Base-by-base conservation (phyloP, 2,329 filamentous ascomycete species). In the Epichloe sibirici region DNA sequence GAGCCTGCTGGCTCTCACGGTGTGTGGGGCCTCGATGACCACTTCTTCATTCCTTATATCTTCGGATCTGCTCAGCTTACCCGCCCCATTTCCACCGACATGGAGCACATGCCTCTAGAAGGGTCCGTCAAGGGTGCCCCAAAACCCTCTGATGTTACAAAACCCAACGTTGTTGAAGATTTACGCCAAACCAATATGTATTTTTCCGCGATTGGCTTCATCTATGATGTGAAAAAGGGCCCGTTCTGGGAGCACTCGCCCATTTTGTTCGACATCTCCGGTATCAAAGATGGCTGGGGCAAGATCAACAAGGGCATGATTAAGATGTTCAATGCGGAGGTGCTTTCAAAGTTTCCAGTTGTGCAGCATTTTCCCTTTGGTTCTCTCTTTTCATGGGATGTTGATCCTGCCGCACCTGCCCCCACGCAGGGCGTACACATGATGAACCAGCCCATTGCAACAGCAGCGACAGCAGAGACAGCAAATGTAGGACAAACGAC, bases 251-350 rank as follows among this genome's bases (percentile, higher is more conserved):
- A 91, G 61, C 91, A 98, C 66, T 95, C 89, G 58, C 91, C 91
- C 0, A 91, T 95, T 58, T 72, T 98, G 12, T 98, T 86, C 65
- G 90, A 98, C 66, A 89, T 98, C 43, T 95, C 89, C 0, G 93
- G 93, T 11, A 86, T 98, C 57, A 82, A 81, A 59, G 84, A 85
- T 53, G 88, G 93, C n/a, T 98, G 93, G 93, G 93, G 87, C 38
- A 98, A 98, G 74, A 95, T 98, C 63, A 97, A 98, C 70, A 90
- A 90, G 83, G 93, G 93, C 49, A 97, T 98, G 93, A 82, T 98
- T 62, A 98, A 97, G 70, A 98, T 98, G 93, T 98, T 91, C 72
- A 90, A 94, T 59, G 93, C 88, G 17, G 93, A 98, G 71, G 93
- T 98, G 3, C 75, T 98, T 13, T 88, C 87, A 40, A 98, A 98